These are phyloP conservation scores for Fusarium sp. DNA, from an alignment of 2,329 filamentous ascomycete genomes.

Conservation along the genomic window DNA sequence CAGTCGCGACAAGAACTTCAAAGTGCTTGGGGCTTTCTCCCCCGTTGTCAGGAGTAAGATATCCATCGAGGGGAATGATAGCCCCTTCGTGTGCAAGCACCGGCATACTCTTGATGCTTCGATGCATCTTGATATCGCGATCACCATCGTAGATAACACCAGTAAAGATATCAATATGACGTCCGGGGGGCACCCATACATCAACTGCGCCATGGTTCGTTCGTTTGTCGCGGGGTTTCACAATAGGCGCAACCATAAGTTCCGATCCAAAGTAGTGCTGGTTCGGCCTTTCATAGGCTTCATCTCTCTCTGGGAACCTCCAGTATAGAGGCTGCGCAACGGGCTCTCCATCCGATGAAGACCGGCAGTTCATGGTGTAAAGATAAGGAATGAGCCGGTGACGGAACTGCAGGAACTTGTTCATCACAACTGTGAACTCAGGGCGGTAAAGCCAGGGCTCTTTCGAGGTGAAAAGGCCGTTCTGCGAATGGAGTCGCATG, in stretches of 20 bases:
- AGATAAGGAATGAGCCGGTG: conserved; percentile 72
- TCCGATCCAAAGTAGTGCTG: conserved; percentile 70
- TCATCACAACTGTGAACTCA: conserved; percentile 61
- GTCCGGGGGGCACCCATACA: conserved; percentile 68
- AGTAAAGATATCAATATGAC: conserved; percentile 70
- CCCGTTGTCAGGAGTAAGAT: conserved; percentile 59
- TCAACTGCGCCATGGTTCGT: conserved; percentile 62
- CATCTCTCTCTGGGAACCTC: conserved; percentile 63
- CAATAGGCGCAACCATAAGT: conserved; percentile 69
- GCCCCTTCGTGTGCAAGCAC: conserved; percentile 68
- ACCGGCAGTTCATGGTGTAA: conserved; percentile 67
- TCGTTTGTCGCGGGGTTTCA: conserved; percentile 60
- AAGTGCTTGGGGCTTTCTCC: conserved; percentile 60
- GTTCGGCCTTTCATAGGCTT: conserved; percentile 68
- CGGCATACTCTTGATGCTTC: conserved; percentile 63
- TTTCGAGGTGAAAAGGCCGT: conserved; percentile 69
- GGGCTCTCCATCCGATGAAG: conserved; percentile 60
- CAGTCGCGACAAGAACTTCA: conserved; percentile 63
- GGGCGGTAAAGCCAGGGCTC: conserved; percentile 70
- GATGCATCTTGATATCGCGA: conserved; percentile 64
- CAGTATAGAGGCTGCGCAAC: conserved; percentile 74
- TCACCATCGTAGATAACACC: conserved; percentile 69
- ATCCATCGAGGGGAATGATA: conserved; percentile 67
- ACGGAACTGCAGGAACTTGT: conserved; percentile 64
- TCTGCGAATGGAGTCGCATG: conserved; percentile 70